Percentiles rank a stretch among this genome's conserved stretches.
Evolutionary conservation across 345 rosid genomes (phyloP).

Genomic region (Boechera divaricarpa): DNA sequence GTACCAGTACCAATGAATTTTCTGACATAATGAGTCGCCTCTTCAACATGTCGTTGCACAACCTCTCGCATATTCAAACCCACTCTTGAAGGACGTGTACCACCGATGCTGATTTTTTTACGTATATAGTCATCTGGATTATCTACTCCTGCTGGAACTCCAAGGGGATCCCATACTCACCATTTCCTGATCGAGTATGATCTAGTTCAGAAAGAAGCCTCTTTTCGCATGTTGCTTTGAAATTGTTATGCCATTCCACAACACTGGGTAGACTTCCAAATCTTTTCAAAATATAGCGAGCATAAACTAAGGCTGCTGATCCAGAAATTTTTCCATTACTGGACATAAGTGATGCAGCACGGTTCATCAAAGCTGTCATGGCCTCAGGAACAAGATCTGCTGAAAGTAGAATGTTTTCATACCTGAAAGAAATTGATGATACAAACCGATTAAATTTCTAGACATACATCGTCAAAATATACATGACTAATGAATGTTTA

Average conservation of each 20-base stretch:
- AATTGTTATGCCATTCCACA: conserved; percentile 86
- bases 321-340: conserved; percentile 74
- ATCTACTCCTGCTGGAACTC: conserved; percentile 84
- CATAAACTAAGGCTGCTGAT: conserved; percentile 72
- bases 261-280: conserved; percentile 79
- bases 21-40: conserved; percentile 61
- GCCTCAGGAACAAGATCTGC: conserved; percentile 89
- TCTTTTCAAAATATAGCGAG: conserved; percentile 79
- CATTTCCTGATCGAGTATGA: conserved; percentile 67
- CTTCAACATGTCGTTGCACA: conserved; percentile 76
- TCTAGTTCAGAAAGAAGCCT: conserved; percentile 92
- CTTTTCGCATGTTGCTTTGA: conserved; percentile 73
- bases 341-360: conserved; percentile 63
- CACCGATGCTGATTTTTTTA: conserved; percentile 67
- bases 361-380: conserved; percentile 68
- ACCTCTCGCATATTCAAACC: conserved; percentile 84
- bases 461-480: conserved; percentile 5
- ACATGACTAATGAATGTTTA: conserved; percentile 16
- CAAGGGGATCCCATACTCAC: conserved; percentile 76
- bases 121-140: conserved; percentile 87
- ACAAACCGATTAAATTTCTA: conserved; percentile 30
- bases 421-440: conserved; percentile 57
- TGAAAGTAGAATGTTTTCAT: conserved; percentile 77
- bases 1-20: conserved; percentile 62
- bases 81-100: conserved; percentile 71